Evolutionary conservation across 495 filamentous ascomycete species (phyloP).

Genomic region (Penicillium verhagenii): DNA sequence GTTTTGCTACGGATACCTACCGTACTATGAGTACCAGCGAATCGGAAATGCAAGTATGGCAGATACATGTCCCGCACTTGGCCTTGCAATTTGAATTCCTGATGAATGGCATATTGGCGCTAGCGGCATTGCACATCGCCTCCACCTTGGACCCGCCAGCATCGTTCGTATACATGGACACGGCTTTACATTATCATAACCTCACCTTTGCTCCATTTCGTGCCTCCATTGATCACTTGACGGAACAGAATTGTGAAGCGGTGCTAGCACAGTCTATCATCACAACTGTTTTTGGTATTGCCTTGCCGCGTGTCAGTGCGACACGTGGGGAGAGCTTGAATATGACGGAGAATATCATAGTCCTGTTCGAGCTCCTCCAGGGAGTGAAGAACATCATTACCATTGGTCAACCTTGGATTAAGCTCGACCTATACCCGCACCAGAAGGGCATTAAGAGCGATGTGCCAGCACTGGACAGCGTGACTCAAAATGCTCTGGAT

Average conservation of each 20-base stretch:
- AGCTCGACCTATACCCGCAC: slow-evolving; percentile 19
- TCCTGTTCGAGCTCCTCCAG: slow-evolving; percentile 29
- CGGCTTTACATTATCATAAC: slow-evolving; percentile 46
- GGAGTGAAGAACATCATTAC: slow-evolving; percentile 30
- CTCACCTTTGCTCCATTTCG: slow-evolving; percentile 43
- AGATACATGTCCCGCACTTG: slow-evolving; percentile 37
- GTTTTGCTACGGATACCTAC: slow-evolving; percentile 14
- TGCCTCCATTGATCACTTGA: slow-evolving; percentile 39
- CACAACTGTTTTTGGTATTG: slow-evolving; percentile 42
- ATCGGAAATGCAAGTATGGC: slow-evolving; percentile 25
- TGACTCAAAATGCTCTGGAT: slow-evolving; percentile 16
- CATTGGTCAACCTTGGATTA: slow-evolving; percentile 25
- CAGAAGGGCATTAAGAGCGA: slow-evolving; percentile 18
- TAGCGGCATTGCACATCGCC: slow-evolving; percentile 53
- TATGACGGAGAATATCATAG: slow-evolving; percentile 29
- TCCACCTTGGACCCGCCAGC: slow-evolving; percentile 23
- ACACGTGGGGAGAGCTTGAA: slow-evolving; percentile 11
- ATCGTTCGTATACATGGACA: slow-evolving; percentile 36
- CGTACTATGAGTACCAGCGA: slow-evolving; percentile 19
- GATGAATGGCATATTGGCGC: slow-evolving; percentile 50
- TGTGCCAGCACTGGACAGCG: slow-evolving; percentile 11
- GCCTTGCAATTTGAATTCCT: slow-evolving; percentile 48
- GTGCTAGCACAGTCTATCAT: slow-evolving; percentile 50
- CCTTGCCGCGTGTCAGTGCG: slow-evolving; percentile 34
- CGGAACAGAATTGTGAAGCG: slow-evolving; percentile 41